Conservation (phyloP, 345 rosid species). For the Rhodomyrtus tomentosa region DNA sequence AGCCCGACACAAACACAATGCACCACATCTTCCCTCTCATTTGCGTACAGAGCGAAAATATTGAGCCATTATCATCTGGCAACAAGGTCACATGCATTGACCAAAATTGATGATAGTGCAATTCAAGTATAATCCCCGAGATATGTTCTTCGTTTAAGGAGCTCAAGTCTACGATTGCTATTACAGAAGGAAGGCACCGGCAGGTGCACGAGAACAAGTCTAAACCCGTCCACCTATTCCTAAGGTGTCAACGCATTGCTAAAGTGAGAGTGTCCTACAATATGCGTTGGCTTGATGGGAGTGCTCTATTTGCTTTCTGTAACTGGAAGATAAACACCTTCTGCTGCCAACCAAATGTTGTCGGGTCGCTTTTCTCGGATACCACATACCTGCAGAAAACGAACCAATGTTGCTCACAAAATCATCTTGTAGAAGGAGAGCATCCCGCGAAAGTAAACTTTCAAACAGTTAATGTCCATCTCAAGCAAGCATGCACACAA, state of each 20-base stretch:
- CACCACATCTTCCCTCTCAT: neutral
- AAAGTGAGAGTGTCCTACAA: neutral
- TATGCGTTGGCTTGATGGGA: neutral
- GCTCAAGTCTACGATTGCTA: neutral
- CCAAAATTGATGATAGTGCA: neutral
- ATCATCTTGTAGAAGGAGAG: neutral
- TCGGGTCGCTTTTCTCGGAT: slow-evolving; percentile 74
- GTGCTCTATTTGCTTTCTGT: slow-evolving; percentile 36
- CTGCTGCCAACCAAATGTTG: slow-evolving; percentile 94
- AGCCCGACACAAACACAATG: neutral
- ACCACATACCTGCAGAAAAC: slow-evolving; percentile 62
- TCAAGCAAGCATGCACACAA: neutral
- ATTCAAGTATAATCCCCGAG: neutral
- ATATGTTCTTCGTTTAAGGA: neutral
- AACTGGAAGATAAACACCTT: slow-evolving; percentile 89
- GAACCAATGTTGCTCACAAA: neutral
- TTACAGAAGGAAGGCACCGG: neutral
- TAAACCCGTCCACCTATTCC: neutral
- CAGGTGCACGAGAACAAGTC: neutral
- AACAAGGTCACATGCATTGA: neutral
- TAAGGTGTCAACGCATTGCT: neutral
- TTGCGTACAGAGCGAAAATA: neutral
- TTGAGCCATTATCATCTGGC: neutral
- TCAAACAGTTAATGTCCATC: neutral
- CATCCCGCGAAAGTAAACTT: neutral